These are phyloP conservation scores for Darksidea phi DNA, from an alignment of 495 filamentous ascomycete species.

Conservation along the genomic window DNA sequence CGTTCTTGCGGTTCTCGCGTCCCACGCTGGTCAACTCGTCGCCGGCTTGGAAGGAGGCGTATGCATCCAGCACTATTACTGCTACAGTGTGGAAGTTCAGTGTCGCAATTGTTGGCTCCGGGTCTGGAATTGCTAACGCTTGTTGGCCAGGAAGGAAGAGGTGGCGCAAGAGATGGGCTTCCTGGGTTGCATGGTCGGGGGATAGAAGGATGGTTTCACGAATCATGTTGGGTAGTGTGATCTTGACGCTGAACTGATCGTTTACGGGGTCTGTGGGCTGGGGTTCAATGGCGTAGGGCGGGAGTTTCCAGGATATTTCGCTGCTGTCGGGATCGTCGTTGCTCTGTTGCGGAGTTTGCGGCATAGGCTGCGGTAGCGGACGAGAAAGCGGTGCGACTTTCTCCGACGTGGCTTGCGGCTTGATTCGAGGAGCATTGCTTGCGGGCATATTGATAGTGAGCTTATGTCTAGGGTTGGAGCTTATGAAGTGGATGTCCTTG, in stretches of 20 bases:
- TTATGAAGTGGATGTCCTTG: neutral
- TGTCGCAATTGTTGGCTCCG: constrained; percentile 2
- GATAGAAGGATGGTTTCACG: constrained; percentile 15
- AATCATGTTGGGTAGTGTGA: constrained; percentile 18
- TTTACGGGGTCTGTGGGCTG: neutral
- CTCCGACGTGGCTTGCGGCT: neutral
- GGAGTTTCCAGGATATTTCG: neutral
- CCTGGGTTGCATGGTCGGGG: neutral
- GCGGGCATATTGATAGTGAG: neutral
- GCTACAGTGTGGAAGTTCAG: constrained; percentile 31
- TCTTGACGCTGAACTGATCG: constrained; percentile 1
- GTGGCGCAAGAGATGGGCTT: constrained; percentile 4
- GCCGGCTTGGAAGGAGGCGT: neutral
- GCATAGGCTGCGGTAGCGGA: neutral
- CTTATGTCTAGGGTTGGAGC: neutral
- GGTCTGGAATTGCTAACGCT: neutral
- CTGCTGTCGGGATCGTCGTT: neutral
- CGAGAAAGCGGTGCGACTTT: neutral
- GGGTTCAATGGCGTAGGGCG: neutral
- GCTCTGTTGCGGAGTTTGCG: too few relatives aligned
- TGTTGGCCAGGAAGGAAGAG: constrained; percentile 24
- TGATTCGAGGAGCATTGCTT: neutral
- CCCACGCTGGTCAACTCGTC: neutral
- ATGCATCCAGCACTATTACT: constrained; percentile 12
- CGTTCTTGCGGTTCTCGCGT: too few relatives aligned